Conservation (phyloP, 768 basidiomycete genomes). For the Hypholoma sublateritium region DNA sequence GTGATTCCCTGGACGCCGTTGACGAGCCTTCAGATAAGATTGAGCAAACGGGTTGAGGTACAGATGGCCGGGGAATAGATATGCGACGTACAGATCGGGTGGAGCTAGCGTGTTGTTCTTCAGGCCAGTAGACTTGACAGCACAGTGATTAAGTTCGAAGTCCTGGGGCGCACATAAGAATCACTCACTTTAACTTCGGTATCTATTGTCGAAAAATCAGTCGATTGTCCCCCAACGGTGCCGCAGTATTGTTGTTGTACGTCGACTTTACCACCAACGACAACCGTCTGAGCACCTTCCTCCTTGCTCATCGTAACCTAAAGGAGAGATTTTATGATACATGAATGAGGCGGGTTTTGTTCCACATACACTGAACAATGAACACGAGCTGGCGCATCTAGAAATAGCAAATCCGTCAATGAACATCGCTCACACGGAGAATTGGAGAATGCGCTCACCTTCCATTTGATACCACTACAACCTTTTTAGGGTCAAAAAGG, state of each 20-base stretch:
- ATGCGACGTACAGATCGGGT: conserved; percentile 51
- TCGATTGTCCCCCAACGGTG: conserved; percentile 62
- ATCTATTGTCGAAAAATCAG: conserved; percentile 59
- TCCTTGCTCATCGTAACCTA: conserved; percentile 62
- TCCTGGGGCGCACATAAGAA: neutral
- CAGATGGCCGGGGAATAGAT: neutral
- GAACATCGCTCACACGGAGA: neutral
- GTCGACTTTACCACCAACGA: conserved; percentile 51
- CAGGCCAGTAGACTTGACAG: conserved; percentile 43
- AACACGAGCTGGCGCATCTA: conserved; percentile 52
- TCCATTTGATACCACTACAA: conserved; percentile 59
- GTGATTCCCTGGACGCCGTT: conserved; percentile 64
- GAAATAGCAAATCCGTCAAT: neutral
- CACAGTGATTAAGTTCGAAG: neutral
- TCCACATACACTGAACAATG: conserved; percentile 43
- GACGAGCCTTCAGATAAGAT: conserved; percentile 36
- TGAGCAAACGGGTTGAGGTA: neutral
- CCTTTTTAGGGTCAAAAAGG: conserved; percentile 51
- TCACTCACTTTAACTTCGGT: conserved; percentile 53
- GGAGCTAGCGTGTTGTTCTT: conserved; percentile 60
- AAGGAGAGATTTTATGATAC: neutral
- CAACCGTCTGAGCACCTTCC: conserved; percentile 55
- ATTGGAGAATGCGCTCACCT: conserved; percentile 21
- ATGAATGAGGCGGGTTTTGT: neutral
- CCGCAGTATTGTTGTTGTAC: conserved; percentile 60